A percentile compares a stretch with the other conserved stretches of the same genome.
phyloP scores from a whole-genome alignment of 805 yeast genomes.

The Barnettozyma vustinii region DNA sequence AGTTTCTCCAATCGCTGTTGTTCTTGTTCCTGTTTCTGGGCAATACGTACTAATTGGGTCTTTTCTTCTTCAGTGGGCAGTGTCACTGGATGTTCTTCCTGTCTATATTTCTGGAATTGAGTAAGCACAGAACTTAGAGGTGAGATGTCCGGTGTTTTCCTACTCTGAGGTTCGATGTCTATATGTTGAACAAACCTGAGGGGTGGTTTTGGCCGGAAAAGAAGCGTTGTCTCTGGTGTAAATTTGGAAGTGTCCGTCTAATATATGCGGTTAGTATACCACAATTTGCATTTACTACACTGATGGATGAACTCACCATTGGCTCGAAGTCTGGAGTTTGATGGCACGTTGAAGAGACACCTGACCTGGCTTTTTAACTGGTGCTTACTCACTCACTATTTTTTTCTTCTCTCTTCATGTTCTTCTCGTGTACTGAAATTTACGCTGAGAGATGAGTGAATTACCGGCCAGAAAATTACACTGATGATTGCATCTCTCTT shows the following conservation, averaged over 20 bases:
- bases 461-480: no score
- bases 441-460: no score
- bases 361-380: no score
- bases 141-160: slow-evolving; percentile 17
- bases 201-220: slow-evolving; percentile 32
- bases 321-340: background rate
- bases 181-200: slow-evolving; percentile 16
- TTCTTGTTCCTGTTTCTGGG: slow-evolving; percentile 23
- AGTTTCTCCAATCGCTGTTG: slow-evolving; percentile 25
- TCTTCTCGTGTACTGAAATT: no score
- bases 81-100: slow-evolving; percentile 14
- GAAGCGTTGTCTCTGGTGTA: slow-evolving; percentile 34
- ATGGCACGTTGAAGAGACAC: background rate
- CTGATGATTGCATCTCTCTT: no score
- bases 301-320: background rate
- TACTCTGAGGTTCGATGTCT: slow-evolving; percentile 14
- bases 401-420: no score
- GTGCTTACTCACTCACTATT: no score
- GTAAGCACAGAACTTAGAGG: slow-evolving; percentile 19
- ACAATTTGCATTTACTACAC: background rate
- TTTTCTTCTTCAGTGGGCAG: slow-evolving; percentile 26
- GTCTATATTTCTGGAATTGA: slow-evolving; percentile 26
- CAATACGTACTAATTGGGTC: slow-evolving; percentile 25
- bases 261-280: background rate
- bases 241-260: slow-evolving; percentile 31